Evolutionary conservation across 2,329 filamentous ascomycete species (phyloP).

Genomic region (Colletotrichum sp.): DNA sequence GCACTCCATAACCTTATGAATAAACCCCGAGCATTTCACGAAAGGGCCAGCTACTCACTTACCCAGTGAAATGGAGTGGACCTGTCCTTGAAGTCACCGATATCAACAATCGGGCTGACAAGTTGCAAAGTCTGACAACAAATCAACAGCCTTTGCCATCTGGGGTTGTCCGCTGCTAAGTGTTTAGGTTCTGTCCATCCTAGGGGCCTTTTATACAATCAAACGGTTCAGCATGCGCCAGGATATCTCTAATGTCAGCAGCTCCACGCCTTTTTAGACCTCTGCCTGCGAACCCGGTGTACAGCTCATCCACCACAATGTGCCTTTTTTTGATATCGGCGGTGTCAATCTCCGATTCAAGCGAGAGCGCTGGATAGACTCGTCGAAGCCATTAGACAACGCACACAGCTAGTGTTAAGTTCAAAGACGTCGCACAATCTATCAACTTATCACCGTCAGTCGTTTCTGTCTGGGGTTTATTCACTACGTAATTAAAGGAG

Average conservation of each 20-base stretch:
- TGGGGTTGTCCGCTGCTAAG: neutral
- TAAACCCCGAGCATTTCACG: neutral
- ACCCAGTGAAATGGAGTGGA: accelerated
- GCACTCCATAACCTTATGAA: neutral
- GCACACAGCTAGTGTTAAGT: neutral
- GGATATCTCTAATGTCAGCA: neutral
- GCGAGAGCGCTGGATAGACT: too few relatives aligned
- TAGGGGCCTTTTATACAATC: neutral
- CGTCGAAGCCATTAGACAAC: neutral
- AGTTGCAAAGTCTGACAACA: neutral
- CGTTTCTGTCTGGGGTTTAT: neutral
- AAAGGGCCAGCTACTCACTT: neutral
- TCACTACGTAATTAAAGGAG: neutral
- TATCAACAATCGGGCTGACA: neutral
- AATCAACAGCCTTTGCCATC: too few relatives aligned
- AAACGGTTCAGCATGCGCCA: neutral
- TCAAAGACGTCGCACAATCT: too few relatives aligned
- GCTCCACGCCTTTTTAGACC: too few relatives aligned
- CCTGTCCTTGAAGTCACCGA: neutral
- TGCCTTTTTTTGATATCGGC: too few relatives aligned
- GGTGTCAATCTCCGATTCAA: too few relatives aligned
- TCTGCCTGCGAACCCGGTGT: too few relatives aligned
- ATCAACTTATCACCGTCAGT: neutral
- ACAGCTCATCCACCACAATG: neutral
- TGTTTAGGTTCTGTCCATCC: neutral